Base-by-base conservation (phyloP, 768 basidiomycete species). In the Panaeolus papilionaceus region DNA sequence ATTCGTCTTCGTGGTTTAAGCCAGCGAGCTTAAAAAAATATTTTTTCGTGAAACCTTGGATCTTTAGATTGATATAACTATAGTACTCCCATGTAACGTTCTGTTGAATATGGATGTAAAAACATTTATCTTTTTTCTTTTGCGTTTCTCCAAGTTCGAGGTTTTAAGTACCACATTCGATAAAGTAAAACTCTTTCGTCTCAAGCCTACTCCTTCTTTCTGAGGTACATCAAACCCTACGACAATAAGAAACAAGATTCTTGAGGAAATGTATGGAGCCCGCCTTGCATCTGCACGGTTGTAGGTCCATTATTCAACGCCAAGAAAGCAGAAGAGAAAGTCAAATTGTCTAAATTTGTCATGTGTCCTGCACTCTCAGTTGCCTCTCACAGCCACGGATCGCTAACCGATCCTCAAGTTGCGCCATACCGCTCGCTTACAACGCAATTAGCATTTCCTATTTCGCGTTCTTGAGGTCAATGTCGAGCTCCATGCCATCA, bases 361-460 rank as follows among this genome's bases (percentile, higher is more conserved):
- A 51, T 51, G 3, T 51, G 8, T 26, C 20, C 47, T 9, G 10
- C 3, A 26, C 12, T 20, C 8, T 33, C 33, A 33, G 33, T 5
- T 33, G 5, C 33, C 33, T 33, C 5, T 12, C 47, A 51, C 47
- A 51, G 47, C 47, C 69, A 65, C 72, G 72, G 72, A 73, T 69
- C 51, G 47, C 64, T 67, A 71, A 67, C 72, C 71, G 72, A 67
- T 23, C 38, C 62, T 33, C 44, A 42, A 61, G 65, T 73, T 70
- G 69, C 72, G 72, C 71, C 64, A 73, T 73, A 65, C 54, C 40
- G 33, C 33, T 63, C n/a, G 20, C 65, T 38, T 68, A 70, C 68
- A 63, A 67, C 72, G 72, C 67, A 70, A 73, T 71, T 37, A 11
- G 14, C 39, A n/a, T 37, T 38, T 26, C 33, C 58, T 20, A 37